Conservation (phyloP, 78 protist genomes). For the Cavenderia fasciculata region DNA sequence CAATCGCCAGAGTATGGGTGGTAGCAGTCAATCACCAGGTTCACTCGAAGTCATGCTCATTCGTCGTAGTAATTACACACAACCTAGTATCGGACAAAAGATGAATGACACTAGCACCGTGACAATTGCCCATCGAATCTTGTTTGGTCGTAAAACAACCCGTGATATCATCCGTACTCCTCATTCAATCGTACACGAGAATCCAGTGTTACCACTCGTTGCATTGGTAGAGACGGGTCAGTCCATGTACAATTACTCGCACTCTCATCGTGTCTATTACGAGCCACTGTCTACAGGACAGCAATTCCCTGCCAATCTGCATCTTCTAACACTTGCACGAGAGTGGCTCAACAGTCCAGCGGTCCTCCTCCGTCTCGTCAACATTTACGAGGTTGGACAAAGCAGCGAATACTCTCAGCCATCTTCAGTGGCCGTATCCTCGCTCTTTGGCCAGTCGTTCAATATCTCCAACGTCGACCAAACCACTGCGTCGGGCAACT, state of each 20-base stretch:
- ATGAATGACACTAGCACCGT: slow-evolving; percentile 53
- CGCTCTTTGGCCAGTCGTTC: background rate
- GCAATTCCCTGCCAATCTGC: slow-evolving; percentile 36
- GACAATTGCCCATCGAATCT: background rate
- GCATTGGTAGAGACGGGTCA: too few relatives aligned
- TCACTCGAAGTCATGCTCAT: slow-evolving; percentile 29
- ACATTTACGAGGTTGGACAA: slow-evolving; percentile 55
- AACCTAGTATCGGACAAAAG: slow-evolving; percentile 31
- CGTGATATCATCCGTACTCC: slow-evolving; percentile 26
- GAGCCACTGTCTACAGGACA: background rate
- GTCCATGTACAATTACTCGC: too few relatives aligned
- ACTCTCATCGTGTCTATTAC: background rate
- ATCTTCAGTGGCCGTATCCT: background rate
- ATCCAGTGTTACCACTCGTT: slow-evolving; percentile 24
- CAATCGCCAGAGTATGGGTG: slow-evolving; percentile 21
- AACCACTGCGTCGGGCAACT: slow-evolving; percentile 37
- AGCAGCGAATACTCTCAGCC: slow-evolving; percentile 2
- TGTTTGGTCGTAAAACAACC: slow-evolving; percentile 10
- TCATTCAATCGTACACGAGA: slow-evolving; percentile 42
- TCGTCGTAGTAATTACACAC: slow-evolving; percentile 44
- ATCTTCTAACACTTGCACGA: slow-evolving; percentile 14
- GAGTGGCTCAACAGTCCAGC: slow-evolving; percentile 24
- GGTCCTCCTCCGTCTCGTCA: slow-evolving; percentile 8
- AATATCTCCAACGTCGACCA: background rate
- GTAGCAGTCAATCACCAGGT: slow-evolving; percentile 33